Evolutionary conservation across 2,329 filamentous ascomycete genomes (phyloP), one percentile per base, ranked within the genome.

Genomic region (Xylaria multiplex): DNA sequence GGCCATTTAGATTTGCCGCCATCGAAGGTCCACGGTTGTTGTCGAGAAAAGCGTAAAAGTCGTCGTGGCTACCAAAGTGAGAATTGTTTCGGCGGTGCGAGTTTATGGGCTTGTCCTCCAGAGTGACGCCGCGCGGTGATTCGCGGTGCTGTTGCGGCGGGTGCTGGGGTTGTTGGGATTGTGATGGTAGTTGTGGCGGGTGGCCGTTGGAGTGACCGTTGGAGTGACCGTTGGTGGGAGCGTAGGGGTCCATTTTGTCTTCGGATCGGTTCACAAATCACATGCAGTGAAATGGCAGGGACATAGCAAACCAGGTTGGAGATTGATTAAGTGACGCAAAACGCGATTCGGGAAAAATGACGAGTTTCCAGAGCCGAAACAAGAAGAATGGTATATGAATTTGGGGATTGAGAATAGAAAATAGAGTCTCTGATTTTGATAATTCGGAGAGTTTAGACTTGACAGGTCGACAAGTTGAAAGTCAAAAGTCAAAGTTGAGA

Each of bases 1-100:
- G 13, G 19, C 37, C 37, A 40, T 40, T 40, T 40, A 13, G 37
- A 14, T 14, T 14, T 14, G 16, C 45, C 13, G 62, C 53, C 64
- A 65, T 67, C 0, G 62, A 64, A 37, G 54, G 72, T 53, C 57
- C 71, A 54, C 73, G 68, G 56, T 77, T 77, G 69, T 49, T 75
- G 27, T 77, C 75, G 16, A 77, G 69, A 45, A 76, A 77, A 48
- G 73, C 69, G 68, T 77, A 77, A 50, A 76, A 77, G 53, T 77
- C 75, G 69, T 76, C 73, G 69, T 76, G 72, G 57, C 69, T 76
- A 55, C 73, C 72, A 59, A 76, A 76, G 54, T 69, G 75, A 7
- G 71, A 65, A 54, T 66, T 62, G 62, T 67, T 66, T 35, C 69
- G 43, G 37, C 68, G 70, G 30, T 70, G 70, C 6, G 54, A 40